Evolutionary conservation across 1,284 basidiomycete genomes (phyloP).

Genomic region (Ceratorhiza oryzae-sativae): DNA sequence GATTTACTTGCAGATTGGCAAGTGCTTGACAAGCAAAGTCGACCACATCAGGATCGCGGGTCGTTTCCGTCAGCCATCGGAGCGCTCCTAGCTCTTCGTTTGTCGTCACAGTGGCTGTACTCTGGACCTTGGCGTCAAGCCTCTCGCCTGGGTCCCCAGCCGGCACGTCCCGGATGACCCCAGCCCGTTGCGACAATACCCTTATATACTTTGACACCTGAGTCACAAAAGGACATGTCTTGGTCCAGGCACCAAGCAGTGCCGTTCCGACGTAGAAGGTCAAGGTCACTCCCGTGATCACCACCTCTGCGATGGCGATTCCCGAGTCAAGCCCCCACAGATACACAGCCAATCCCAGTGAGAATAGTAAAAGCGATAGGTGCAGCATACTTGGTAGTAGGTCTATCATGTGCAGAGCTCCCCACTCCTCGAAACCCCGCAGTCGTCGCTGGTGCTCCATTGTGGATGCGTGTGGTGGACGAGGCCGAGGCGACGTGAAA

Average conservation of each 20-base stretch:
- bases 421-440: slow-evolving; percentile 1
- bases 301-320: not conserved
- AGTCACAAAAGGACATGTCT: not conserved
- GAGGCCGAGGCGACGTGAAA: not conserved
- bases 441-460: not conserved
- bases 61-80: not conserved
- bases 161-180: not conserved
- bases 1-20: not conserved
- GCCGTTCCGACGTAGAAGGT: not conserved
- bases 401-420: not conserved
- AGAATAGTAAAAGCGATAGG: slow-evolving; percentile 23
- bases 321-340: not conserved
- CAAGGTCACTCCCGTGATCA: not conserved
- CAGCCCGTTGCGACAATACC: not conserved
- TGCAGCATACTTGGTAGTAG: slow-evolving; percentile 18
- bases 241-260: not conserved
- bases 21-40: slow-evolving; percentile 21
- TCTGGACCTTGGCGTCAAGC: too few species aligned
- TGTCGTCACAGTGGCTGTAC: too few species aligned
- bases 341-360: not conserved
- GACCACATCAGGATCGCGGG: not conserved
- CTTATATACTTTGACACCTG: not conserved
- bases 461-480: not conserved
- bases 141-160: too few species aligned
- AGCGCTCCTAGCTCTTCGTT: not conserved